phyloP scores from a whole-genome alignment of 345 rosid species.

The Populus nigra region DNA sequence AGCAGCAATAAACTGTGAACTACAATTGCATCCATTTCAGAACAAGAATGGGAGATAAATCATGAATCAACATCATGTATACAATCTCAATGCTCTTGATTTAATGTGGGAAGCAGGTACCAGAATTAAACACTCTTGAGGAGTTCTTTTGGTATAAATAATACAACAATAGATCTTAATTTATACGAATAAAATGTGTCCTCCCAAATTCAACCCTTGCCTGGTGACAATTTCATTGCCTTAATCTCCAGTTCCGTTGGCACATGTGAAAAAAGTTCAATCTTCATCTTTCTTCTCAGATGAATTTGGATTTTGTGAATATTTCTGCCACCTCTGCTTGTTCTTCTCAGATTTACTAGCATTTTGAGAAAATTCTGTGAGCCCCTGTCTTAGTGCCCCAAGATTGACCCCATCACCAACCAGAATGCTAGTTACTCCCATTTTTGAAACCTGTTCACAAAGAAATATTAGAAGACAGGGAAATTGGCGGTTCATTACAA shows the following conservation, averaged over 20 bases:
- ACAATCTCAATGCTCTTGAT: neutral
- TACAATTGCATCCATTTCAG: neutral
- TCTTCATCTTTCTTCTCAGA: conserved; percentile 36
- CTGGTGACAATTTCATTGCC: neutral
- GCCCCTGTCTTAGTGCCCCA: conserved; percentile 75
- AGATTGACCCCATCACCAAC: conserved; percentile 62
- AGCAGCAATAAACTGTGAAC: neutral
- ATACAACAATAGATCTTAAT: neutral
- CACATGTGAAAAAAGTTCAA: conserved; percentile 4
- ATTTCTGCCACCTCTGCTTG: conserved; percentile 62
- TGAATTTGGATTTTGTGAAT: conserved; percentile 48
- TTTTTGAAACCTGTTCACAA: conserved; percentile 37
- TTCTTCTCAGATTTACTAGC: conserved; percentile 48
- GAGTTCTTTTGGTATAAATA: neutral
- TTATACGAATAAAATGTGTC: neutral
- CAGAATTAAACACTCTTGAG: neutral
- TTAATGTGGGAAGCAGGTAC: neutral
- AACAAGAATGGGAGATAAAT: neutral
- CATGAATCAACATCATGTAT: neutral
- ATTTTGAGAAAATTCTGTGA: conserved; percentile 58
- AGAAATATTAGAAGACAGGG: neutral
- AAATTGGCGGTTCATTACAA: neutral
- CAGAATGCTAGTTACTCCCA: conserved; percentile 40
- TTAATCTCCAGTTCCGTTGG: neutral
- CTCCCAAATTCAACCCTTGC: neutral